Evolutionary conservation across 2,329 filamentous ascomycete genomes (phyloP).

Genomic region (Penicillium sp.): DNA sequence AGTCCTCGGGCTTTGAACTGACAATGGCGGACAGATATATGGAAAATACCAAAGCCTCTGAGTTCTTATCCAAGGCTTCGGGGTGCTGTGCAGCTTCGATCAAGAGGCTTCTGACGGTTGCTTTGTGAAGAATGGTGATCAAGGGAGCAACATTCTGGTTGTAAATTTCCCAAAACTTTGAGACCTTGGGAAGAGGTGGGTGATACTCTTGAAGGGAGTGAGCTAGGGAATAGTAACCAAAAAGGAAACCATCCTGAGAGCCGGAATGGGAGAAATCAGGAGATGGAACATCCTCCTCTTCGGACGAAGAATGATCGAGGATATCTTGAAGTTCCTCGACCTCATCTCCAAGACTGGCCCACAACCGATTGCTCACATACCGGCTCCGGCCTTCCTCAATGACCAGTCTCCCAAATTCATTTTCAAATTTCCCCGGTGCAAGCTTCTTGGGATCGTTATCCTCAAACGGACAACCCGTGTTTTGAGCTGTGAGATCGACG

Average conservation of each 20-base stretch:
- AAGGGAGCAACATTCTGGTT: slow-evolving; percentile 63
- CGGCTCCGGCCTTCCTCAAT: slow-evolving; percentile 60
- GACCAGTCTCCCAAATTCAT: slow-evolving; percentile 57
- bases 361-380: slow-evolving; percentile 64
- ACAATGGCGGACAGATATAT: slow-evolving; percentile 61
- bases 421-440: slow-evolving; percentile 20
- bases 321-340: slow-evolving; percentile 64
- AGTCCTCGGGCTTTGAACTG: slow-evolving; percentile 44
- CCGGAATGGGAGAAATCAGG: slow-evolving; percentile 43
- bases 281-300: slow-evolving; percentile 55
- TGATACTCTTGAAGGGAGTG: slow-evolving; percentile 59
- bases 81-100: slow-evolving; percentile 52
- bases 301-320: slow-evolving; percentile 57
- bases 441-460: slow-evolving; percentile 24
- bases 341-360: slow-evolving; percentile 62
- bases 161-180: slow-evolving; percentile 58
- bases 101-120: slow-evolving; percentile 54
- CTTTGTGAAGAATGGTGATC: slow-evolving; percentile 60
- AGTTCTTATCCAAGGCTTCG: slow-evolving; percentile 52
- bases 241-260: slow-evolving; percentile 60
- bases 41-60: slow-evolving; percentile 60
- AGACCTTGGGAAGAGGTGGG: slow-evolving; percentile 52
- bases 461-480: slow-evolving; percentile 18
- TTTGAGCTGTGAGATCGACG: neutral
- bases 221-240: slow-evolving; percentile 59